phyloP scores from a whole-genome alignment of 345 rosid genomes.

The Eucalyptus pumila region DNA sequence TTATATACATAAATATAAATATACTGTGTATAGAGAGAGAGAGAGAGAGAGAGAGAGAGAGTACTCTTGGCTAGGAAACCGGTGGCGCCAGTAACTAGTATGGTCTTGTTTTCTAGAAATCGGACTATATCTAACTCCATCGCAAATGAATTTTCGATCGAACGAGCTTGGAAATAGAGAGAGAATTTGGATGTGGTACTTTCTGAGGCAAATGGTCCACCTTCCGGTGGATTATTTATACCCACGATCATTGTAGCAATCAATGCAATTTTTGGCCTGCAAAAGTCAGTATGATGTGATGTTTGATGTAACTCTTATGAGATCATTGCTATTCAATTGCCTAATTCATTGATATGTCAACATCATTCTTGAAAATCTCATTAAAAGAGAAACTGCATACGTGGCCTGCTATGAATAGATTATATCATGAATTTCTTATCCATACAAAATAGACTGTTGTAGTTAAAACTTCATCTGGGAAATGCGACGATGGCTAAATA shows the following conservation, averaged over 20 bases:
- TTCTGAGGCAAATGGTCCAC: not conserved
- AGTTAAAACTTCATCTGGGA: not conserved
- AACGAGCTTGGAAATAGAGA: not conserved
- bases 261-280: not conserved
- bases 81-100: no score
- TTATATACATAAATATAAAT: not conserved
- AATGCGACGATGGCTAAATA: not conserved
- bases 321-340: not conserved
- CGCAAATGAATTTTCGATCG: not conserved
- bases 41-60: not conserved
- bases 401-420: accelerated
- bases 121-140: not conserved
- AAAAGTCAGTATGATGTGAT: not conserved
- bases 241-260: not conserved
- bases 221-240: not conserved
- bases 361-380: no score
- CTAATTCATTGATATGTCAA: not conserved
- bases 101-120: not conserved
- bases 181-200: not conserved
- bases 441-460: no score
- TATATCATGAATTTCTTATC: not conserved
- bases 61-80: not conserved
- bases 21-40: not conserved
- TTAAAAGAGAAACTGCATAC: not conserved
- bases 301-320: no score